Evolutionary conservation across 495 filamentous ascomycete species (phyloP).

Genomic region (Pseudotulostoma volvatum): DNA sequence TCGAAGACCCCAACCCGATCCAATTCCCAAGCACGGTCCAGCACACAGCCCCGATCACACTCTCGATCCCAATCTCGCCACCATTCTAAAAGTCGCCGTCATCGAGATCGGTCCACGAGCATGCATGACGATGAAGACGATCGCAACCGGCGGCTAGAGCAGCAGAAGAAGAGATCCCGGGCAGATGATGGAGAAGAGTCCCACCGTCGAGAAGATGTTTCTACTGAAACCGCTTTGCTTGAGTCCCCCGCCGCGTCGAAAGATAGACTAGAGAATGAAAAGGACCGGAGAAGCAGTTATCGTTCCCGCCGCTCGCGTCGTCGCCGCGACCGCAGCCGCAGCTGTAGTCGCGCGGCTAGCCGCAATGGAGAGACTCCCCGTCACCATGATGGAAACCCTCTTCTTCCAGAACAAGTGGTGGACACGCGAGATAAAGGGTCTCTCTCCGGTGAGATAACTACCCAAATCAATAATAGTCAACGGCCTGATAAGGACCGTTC

Average conservation of each 20-base stretch:
- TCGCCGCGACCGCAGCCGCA: conserved; percentile 28
- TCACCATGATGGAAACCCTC: conserved; percentile 10
- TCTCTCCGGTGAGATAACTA: conserved; percentile 6
- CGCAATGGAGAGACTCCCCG: conserved; percentile 18
- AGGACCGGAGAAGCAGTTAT: conserved; percentile 26
- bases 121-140: conserved; percentile 31
- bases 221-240: too few relatives aligned
- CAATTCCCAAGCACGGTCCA: conserved; percentile 1
- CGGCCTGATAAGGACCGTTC: conserved; percentile 24
- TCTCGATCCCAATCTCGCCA: conserved; percentile 22
- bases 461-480: conserved; percentile 15
- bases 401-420: conserved; percentile 9
- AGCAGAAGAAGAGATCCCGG: conserved; percentile 26
- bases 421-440: conserved; percentile 10
- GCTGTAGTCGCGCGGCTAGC: conserved; percentile 10
- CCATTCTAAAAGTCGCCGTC: conserved; percentile 34
- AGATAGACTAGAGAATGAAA: conserved; percentile 24
- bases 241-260: too few relatives aligned
- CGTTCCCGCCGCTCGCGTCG: conserved; percentile 31
- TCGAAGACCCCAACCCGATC: background rate
- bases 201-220: too few relatives aligned
- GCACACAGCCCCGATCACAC: conserved; percentile 7
- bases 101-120: conserved; percentile 42
- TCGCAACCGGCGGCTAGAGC: conserved; percentile 28
- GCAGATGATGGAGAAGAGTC: conserved; percentile 34